Evolutionary conservation across 192 early-diverging fungal genomes (phyloP).

Genomic region (Umbelopsis vinacea): DNA sequence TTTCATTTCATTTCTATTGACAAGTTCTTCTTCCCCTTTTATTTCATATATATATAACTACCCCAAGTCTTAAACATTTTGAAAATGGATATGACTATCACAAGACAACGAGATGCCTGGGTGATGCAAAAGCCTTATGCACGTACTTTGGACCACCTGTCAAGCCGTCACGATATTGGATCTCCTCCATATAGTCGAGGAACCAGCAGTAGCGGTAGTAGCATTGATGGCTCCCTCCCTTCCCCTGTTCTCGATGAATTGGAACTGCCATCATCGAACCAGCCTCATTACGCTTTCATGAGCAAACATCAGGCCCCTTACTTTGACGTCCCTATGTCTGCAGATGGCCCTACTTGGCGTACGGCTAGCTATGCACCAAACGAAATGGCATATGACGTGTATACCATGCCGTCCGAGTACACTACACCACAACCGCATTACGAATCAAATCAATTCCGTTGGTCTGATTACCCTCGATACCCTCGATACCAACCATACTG

Average conservation of each 20-base stretch:
- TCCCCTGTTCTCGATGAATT: conserved; percentile 15
- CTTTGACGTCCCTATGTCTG: conserved; percentile 19
- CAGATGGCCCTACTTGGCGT: conserved; percentile 13
- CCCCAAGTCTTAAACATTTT: conserved; percentile 3
- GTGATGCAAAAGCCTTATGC: conserved; percentile 6
- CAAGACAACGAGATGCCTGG: conserved; percentile 23
- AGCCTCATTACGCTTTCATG: conserved; percentile 18
- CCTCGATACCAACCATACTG: conserved; percentile 16
- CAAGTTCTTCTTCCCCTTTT: background rate
- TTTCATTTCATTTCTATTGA: conserved; percentile 6
- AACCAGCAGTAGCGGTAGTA: conserved; percentile 19
- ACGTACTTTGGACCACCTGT: conserved; percentile 10
- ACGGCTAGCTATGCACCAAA: conserved; percentile 11
- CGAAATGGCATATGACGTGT: conserved; percentile 18
- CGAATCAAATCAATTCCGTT: conserved; percentile 10
- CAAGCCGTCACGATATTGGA: conserved; percentile 22
- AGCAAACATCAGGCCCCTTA: conserved; percentile 12
- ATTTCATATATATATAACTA: background rate
- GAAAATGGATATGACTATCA: conserved; percentile 17
- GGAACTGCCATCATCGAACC: conserved; percentile 6
- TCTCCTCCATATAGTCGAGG: conserved; percentile 19
- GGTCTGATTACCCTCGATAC: conserved; percentile 16
- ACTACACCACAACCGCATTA: conserved; percentile 4
- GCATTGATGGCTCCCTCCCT: conserved; percentile 12
- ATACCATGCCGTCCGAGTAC: conserved; percentile 9